Evolutionary conservation across 1,284 basidiomycete genomes (phyloP).

Genomic region (Pascua sp.): DNA sequence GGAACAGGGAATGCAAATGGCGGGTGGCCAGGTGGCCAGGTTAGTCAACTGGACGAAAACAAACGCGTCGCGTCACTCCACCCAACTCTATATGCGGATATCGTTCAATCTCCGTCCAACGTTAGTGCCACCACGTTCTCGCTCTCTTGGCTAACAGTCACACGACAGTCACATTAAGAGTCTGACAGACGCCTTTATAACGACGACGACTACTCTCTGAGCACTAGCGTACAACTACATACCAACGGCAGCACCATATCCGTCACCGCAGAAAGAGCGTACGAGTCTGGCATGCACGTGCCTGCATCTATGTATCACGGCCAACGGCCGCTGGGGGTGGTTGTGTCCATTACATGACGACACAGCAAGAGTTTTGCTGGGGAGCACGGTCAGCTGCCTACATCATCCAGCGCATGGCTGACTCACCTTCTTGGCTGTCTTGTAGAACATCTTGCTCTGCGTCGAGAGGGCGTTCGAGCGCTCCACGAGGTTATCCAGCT

Average conservation of each 20-base stretch:
- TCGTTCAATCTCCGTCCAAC: not conserved
- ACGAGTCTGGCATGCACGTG: too few species aligned
- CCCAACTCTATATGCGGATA: not conserved
- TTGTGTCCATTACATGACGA: slow-evolving; percentile 48
- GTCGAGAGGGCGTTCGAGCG: slow-evolving; percentile 84
- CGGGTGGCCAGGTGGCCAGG: too few species aligned
- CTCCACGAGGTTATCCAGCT: slow-evolving; percentile 94
- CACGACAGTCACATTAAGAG: not conserved
- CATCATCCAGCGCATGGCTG: not conserved
- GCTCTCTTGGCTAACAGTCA: too few species aligned
- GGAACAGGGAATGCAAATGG: too few species aligned
- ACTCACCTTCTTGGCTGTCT: slow-evolving; percentile 84
- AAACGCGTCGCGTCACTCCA: not conserved
- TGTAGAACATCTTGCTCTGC: slow-evolving; percentile 93
- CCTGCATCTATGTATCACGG: not conserved
- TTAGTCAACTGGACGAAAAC: not conserved
- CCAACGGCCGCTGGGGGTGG: not conserved
- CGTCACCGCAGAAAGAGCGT: too few species aligned
- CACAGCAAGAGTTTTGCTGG: slow-evolving; percentile 69
- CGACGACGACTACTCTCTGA: not conserved
- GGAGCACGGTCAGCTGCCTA: not conserved
- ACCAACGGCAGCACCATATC: not conserved
- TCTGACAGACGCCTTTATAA: not conserved
- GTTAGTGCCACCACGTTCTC: not conserved
- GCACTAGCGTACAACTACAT: slow-evolving; percentile 9